Evolutionary conservation across 2,329 filamentous ascomycete genomes (phyloP), one percentile per base, ranked within the genome.

Genomic region (Hypoxylon sp.): DNA sequence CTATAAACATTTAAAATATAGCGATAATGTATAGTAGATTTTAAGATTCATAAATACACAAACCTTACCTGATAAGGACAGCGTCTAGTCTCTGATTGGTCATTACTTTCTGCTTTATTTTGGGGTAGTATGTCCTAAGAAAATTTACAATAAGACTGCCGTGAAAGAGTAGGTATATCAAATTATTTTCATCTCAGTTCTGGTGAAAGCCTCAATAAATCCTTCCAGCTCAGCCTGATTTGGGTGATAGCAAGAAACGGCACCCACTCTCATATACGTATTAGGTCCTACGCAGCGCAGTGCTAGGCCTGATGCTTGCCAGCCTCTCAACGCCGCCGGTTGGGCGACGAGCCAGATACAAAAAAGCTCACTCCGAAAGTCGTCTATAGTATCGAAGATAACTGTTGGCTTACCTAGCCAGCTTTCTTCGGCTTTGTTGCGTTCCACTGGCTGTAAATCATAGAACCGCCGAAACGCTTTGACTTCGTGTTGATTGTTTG

Each of bases 221-320:
- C 10, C 14, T n/a, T 52, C 35, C 3, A 51, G 14, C 19, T 14
- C 13, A 37, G 9, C 17, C 22, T 31, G 47, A n/a, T 29, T 52
- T 11, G 13, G 17, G 26, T 47, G 29, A 26, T 52, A 63, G 8
- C 33, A 51, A 13, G 33, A 51, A 17, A 63, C 53, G 6, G 29
- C 19, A 6, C 60, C 53, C n/a, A 63, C 14, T 44, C 60, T 52
- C 13, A 19, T 17, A 17, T 50, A 52, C 11, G 17, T 53, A 42
- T 29, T 46, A 10, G 9, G 6, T 4, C 19, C 47, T 42, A 47
- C 19, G 11, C 31, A 22, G 5, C 24, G 24, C 31, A 63, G 11
- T 22, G 53, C 53, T 31, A 63, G 26, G 9, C 61, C 53, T 5
- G 53, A 63, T 47, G 47, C 46, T 31, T 63, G 37, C 61, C 61